Base-by-base conservation (phyloP, 1,284 basidiomycete genomes). In the Pseudomicrostroma phylloplanum region DNA sequence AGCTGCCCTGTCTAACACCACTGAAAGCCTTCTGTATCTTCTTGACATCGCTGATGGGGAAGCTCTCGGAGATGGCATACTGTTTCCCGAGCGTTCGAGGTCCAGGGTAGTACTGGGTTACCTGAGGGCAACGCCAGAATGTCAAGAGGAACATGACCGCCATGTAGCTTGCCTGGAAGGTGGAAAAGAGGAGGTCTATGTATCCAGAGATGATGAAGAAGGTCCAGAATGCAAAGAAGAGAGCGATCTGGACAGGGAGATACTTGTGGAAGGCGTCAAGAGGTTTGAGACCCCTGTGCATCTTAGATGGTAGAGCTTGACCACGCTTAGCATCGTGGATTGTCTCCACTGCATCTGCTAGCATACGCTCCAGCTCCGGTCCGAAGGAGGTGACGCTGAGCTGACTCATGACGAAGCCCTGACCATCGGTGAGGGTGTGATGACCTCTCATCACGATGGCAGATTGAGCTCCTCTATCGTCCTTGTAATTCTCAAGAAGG, bases 391-490 rank as follows among this genome's bases (percentile, higher is more conserved):
- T 77, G 58, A 72, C 59, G 15, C 67, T 68, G 9, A 78, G 62
- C 59, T 73, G 70, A 40, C 65, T 67, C 64, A 77, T 65, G 60
- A 77, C 64, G 60, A 77, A 78, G 6, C 76, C 76, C 57, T 77
- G 75, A 0, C 76, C 76, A 56, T 78, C 76, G 2, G 73, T 61
- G 8, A 72, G 55, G 1, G 70, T 71, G 57, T 78, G 76, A 54
- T 78, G 76, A 1, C 76, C 76, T 8, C 76, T 63, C 6, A 68
- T 69, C 3, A 76, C 69, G 48, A 70, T 66, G 1, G 74, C 75
- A 1, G 71, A 63, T 54, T 60, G 66, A 15, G 67, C 65, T n/a
- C 36, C 65, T 26, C 63, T 54, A 19, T 66, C 63, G 49, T 71
- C 71, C 17, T 58, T 57, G 56, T 66, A 78, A 65, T 77, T 76